Base-by-base conservation (phyloP, 108 stramenopile species). In the Poteriospumella lacustris region DNA sequence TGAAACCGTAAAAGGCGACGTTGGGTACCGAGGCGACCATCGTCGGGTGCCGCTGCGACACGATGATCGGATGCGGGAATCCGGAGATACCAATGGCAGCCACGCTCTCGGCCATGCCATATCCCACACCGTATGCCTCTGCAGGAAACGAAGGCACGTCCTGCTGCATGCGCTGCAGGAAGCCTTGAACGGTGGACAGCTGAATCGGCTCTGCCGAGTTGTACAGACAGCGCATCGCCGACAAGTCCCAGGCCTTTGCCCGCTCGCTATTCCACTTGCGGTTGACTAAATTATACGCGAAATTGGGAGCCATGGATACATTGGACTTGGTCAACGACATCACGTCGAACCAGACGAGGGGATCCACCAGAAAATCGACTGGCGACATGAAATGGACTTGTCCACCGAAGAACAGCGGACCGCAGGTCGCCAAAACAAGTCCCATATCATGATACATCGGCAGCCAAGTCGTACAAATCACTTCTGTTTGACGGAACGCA, bases 371-470 rank as follows among this genome's bases (percentile, higher is more conserved):
- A 58, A 76, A 76, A 19, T 42, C 36, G 56, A 76, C 24, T 1
- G 75, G 75, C 2, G 56, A 58, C 52, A 76, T 9, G 75, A 52
- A 76, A 38, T 58, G 29, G 44, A 58, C 43, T 12, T 39, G 56
- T 1, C 43, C 52, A 39, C 75, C 75, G 39, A 33, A n/a, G 33
- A 5, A 76, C 24, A 76, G 52, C 0, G 59, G 75, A 15, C 39
- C 42, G 39, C 33, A 33, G 31, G 41, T 33, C 15, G 31, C 43
- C 29, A 33, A 73, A 1, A 58, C 43, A 29, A 73, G 28, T 0
- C 70, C 56, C 70, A 73, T 58, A 42, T 73, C 70, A 44, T 73
- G 70, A 73, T 73, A 73, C 56, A 58, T 44, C n/a, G 70, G 70
- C n/a, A 73, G 70, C 70, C 70, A 73, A 12, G 70, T n/a, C n/a